phyloP scores from a whole-genome alignment of 169 alveolate species.

The Cryptosporidium xiaoi region DNA sequence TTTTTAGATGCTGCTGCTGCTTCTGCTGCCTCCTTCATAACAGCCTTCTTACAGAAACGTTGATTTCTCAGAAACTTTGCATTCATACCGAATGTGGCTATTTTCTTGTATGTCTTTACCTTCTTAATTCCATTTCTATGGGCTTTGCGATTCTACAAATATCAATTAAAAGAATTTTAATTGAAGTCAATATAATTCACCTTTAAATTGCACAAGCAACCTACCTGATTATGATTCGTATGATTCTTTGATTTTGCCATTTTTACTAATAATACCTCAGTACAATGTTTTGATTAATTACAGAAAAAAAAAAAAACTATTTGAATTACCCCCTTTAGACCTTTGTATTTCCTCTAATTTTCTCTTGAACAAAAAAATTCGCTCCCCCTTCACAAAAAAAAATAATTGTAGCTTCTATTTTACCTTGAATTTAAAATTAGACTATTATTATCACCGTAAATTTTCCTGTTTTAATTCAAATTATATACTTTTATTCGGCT shows the following conservation, averaged over 20 bases:
- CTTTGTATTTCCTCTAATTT: too few relatives aligned
- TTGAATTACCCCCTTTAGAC: too few relatives aligned
- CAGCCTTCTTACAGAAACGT: conserved; percentile 85
- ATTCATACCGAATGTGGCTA: conserved; percentile 87
- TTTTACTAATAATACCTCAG: neutral
- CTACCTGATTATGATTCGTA: conserved; percentile 89
- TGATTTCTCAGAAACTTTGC: conserved; percentile 87
- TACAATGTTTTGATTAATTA: too few relatives aligned
- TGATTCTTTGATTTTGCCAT: conserved; percentile 91
- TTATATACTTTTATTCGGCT: too few relatives aligned
- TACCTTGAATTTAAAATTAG: too few relatives aligned
- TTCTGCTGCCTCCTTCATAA: conserved; percentile 76
- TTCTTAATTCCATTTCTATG: conserved; percentile 89
- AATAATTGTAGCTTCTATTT: too few relatives aligned
- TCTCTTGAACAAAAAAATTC: too few relatives aligned
- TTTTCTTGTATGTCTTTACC: conserved; percentile 80
- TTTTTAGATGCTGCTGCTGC: conserved; percentile 59
- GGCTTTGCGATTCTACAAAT: conserved; percentile 84
- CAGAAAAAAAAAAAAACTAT: too few relatives aligned
- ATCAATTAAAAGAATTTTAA: neutral
- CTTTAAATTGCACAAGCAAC: conserved; percentile 10
- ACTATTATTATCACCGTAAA: too few relatives aligned
- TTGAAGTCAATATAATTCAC: neutral
- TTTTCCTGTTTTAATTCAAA: too few relatives aligned
- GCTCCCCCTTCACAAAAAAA: too few relatives aligned